Conservation (phyloP, 345 rosid genomes). For the Salix purpurea region DNA sequence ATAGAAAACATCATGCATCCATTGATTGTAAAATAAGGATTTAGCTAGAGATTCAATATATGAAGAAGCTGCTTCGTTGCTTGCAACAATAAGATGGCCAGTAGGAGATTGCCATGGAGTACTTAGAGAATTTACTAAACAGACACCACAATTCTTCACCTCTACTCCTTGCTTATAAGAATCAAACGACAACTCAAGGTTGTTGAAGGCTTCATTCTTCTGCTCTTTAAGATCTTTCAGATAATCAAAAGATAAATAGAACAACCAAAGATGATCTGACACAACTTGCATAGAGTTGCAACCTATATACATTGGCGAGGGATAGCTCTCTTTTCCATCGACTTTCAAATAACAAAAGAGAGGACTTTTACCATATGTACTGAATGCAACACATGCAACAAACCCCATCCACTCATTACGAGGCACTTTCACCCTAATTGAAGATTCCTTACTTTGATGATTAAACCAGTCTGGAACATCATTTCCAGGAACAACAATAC, state of each 20-base stretch:
- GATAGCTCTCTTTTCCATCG: too few relatives aligned
- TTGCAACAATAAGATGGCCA: too few relatives aligned
- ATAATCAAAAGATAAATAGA: neutral
- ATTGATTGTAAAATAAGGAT: too few relatives aligned
- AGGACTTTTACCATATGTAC: too few relatives aligned
- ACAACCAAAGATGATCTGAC: neutral
- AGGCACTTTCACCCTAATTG: neutral
- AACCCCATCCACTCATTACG: neutral
- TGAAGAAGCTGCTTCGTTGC: too few relatives aligned
- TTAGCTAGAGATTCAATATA: too few relatives aligned
- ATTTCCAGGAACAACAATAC: neutral
- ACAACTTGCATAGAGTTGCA: neutral
- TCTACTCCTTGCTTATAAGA: neutral
- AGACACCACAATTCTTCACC: neutral
- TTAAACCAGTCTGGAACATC: neutral
- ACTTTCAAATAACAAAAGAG: too few relatives aligned
- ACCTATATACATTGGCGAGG: too few relatives aligned
- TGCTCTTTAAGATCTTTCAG: neutral
- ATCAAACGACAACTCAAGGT: neutral
- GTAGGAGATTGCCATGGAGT: too few relatives aligned
- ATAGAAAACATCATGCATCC: too few relatives aligned
- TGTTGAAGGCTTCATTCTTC: neutral
- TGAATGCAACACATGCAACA: neutral
- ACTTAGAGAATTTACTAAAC: too few relatives aligned
- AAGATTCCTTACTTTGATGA: neutral